phyloP scores from a whole-genome alignment of 148 eudicot species.

The Persicaria tinctoria region DNA sequence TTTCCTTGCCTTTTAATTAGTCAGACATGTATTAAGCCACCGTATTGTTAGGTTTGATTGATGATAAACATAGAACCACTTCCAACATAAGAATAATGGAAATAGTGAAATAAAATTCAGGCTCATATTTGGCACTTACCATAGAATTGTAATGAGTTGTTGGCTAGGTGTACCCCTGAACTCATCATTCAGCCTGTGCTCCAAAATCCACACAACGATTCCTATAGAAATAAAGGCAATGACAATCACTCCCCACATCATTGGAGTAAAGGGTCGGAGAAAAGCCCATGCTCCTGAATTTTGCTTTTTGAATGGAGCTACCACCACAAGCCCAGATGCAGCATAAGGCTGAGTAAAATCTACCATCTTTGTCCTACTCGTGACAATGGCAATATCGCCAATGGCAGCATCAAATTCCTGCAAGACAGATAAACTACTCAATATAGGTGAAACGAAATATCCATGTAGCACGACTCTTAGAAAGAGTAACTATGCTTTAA shows the following conservation, averaged over 20 bases:
- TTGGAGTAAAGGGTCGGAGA: slow-evolving; percentile 67
- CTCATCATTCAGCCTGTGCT: slow-evolving; percentile 85
- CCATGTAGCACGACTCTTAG: neutral
- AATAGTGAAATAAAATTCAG: neutral
- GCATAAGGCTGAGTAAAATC: slow-evolving; percentile 89
- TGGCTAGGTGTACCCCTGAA: slow-evolving; percentile 77
- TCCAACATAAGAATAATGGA: too few relatives aligned
- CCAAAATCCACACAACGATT: slow-evolving; percentile 85
- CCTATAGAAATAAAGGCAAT: slow-evolving; percentile 67
- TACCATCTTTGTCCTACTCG: slow-evolving; percentile 69
- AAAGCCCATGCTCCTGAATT: slow-evolving; percentile 86
- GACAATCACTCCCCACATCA: slow-evolving; percentile 76
- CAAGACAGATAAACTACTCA: slow-evolving; percentile 6
- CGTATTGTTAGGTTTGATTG: too few relatives aligned
- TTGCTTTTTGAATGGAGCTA: slow-evolving; percentile 59
- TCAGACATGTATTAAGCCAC: too few relatives aligned
- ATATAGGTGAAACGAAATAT: neutral
- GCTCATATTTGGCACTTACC: slow-evolving; percentile 40
- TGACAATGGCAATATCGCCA: slow-evolving; percentile 86
- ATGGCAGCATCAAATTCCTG: slow-evolving; percentile 76
- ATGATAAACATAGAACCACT: too few relatives aligned
- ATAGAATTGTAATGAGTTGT: slow-evolving; percentile 76
- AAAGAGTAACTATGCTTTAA: neutral
- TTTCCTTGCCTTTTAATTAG: too few relatives aligned
- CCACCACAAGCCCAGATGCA: slow-evolving; percentile 84